Base-by-base conservation (phyloP, 495 filamentous ascomycete species). In the Lophium mytilinum region DNA sequence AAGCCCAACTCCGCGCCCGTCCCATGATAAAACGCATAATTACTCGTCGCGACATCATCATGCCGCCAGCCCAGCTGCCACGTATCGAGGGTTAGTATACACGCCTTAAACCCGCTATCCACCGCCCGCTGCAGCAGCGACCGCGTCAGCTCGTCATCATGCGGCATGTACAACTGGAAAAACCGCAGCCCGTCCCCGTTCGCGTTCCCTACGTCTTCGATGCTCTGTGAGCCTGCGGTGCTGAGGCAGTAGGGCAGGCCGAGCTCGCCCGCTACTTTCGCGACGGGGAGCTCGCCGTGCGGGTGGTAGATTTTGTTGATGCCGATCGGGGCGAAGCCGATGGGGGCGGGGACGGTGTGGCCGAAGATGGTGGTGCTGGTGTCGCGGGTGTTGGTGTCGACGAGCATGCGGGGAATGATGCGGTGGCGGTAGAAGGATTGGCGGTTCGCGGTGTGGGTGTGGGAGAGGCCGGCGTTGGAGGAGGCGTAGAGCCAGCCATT, bases 341-440 rank as follows among this genome's bases (percentile, higher is more conserved):
- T 78, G 5, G 82, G 81, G 0, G 81, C 80, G 8, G 74, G 70
- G 41, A 82, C 77, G 34, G 71, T 73, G 64, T 84, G 81, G 14
- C 80, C 80, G 71, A 84, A 87, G 56, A 88, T 82, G 10, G 65
- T 68, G 33, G 80, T 80, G 3, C 62, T 66, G 1, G 79, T 86
- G 63, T 85, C 82, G 8, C 82, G 76, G 15, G 57, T 59, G 58
- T 77, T 80, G 15, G 82, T 86, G 68, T 85, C 81, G 55, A 85
- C 76, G 6, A 86, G 75, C 66, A 76, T 78, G 18, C 75, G 75
- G 3, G 83, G 84, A 54, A 86, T 78, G 64, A 87, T 81, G 37
- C 80, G 75, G 70, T 84, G 83, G 0, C 82, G 78, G 73, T 77
- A 84, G 76, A 87, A 87, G 58, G 84, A 76, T 66, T 85, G 79